A percentile compares a stretch with the other conserved stretches of the same genome.
These are phyloP conservation scores for Boletus huronensis DNA, from an alignment of 768 basidiomycete species.

Conservation along the genomic window DNA sequence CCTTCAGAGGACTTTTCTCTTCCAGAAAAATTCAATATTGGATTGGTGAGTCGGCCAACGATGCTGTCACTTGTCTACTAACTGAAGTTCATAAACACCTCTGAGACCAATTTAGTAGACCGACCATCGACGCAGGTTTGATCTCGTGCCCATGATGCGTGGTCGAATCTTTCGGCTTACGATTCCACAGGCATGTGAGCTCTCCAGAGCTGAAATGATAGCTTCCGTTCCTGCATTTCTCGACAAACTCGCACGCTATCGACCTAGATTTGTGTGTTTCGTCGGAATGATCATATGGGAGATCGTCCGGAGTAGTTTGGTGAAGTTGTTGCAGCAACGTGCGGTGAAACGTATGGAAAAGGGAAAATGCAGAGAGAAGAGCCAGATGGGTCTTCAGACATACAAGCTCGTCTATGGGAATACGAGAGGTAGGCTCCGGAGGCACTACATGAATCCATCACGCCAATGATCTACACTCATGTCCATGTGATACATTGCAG, in stretches of 20 bases:
- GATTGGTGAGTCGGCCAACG: constrained; percentile 49
- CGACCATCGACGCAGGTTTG: constrained; percentile 63
- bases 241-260: constrained; percentile 50
- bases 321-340: constrained; percentile 20
- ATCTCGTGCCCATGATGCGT: neutral
- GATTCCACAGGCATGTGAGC: constrained; percentile 47
- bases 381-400: constrained; percentile 19
- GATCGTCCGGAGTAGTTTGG: constrained; percentile 34
- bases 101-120: constrained; percentile 72
- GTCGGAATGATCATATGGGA: constrained; percentile 71
- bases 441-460: neutral
- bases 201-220: constrained; percentile 49
- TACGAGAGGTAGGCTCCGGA: constrained; percentile 3
- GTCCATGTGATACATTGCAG: neutral
- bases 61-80: neutral
- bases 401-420: constrained; percentile 20
- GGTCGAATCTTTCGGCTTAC: neutral
- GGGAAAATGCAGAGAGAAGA: constrained; percentile 9
- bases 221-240: constrained; percentile 57
- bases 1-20: constrained; percentile 61
- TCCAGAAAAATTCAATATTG: constrained; percentile 55
- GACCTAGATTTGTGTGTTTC: constrained; percentile 71
- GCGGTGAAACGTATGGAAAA: constrained; percentile 2
- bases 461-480: neutral
- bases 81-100: neutral